Evolutionary conservation across 202 grass and related monocot genomes (phyloP).

Genomic region (Eragrostis tef): DNA sequence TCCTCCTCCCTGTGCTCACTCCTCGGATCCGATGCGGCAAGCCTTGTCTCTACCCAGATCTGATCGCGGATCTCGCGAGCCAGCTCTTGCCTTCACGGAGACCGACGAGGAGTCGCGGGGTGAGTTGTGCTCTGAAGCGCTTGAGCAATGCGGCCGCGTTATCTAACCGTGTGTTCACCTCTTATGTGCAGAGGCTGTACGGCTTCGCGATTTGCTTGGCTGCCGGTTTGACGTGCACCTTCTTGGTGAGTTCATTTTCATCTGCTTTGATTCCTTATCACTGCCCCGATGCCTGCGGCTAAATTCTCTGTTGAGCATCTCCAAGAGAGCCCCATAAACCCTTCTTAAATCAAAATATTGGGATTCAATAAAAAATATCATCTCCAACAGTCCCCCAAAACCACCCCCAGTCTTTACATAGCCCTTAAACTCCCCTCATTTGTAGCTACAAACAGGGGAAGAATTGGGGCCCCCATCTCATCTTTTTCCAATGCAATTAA

Average conservation of each 20-base stretch:
- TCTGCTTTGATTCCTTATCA: not conserved
- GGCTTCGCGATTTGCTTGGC: conserved; percentile 94
- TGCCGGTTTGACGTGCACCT: conserved; percentile 80
- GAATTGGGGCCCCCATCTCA: no score
- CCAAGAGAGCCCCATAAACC: no score
- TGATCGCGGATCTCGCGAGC: not conserved
- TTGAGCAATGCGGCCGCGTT: conserved; percentile 17
- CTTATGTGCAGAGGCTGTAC: conserved; percentile 77
- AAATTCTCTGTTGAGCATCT: no score
- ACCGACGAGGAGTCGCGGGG: not conserved
- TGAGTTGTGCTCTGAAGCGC: not conserved
- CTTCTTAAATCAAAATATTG: no score
- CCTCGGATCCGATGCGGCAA: conserved; percentile 29
- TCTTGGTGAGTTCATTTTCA: conserved; percentile 68
- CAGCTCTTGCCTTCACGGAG: not conserved
- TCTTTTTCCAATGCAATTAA: no score
- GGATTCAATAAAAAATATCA: no score
- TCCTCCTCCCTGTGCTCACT: not conserved
- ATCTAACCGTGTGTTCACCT: not conserved
- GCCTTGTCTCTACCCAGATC: conserved; percentile 37
- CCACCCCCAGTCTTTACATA: no score
- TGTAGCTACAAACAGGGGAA: no score
- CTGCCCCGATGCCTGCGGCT: no score
- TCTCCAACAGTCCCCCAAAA: no score
- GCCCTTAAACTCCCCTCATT: no score